Evolutionary conservation across 306 rosid genomes (phyloP), one percentile per base, ranked within the genome.

Genomic region (Vigna reflexopilosa): DNA sequence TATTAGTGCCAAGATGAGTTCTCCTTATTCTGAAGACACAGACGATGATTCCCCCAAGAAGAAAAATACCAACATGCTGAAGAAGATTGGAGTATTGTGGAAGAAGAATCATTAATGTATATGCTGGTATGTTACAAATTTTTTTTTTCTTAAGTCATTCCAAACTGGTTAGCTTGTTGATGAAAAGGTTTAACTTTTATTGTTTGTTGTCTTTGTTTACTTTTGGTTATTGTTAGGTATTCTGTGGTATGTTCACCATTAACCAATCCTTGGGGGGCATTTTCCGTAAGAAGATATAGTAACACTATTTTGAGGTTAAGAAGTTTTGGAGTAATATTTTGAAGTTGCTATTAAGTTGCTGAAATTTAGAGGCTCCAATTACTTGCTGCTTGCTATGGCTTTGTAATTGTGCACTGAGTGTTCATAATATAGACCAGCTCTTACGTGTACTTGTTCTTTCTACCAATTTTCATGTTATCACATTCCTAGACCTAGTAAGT

Each of bases 1-100:
- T 2, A n/a, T 86, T 36, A 7, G 61, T 5, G 75, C 85, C 77
- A 83, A 79, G 85, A 73, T 90, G 83, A 87, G 73, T 74, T 91
- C 96, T 1, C 94, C 94, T 47, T 90, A 86, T 51, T 89, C 82
- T 10, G 98, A 90, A 52, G 98, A 94, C 83, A 82, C 87, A 15
- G 94, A 94, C 3, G 94, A 94, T 13, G 93, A 90, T 22, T 94
- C 94, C 0, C 97, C 94, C 2, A 94, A 94, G 90, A 94, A 92
- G 96, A 94, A 94, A 81, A 94, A 87, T 71, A 89, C 82, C 11
- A 94, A 88, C 80, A 59, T 94, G 92, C 86, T 92, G 90, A 94
- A 90, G 94, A 94, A 92, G 90, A 85, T 94, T 80, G 98, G 98
- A 11, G 97, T 90, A 36, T 79, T 94, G 62, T 94, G 98, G 98